Evolutionary conservation across 2,329 filamentous ascomycete species (phyloP).

Genomic region (Neodidymelliopsis sp.): DNA sequence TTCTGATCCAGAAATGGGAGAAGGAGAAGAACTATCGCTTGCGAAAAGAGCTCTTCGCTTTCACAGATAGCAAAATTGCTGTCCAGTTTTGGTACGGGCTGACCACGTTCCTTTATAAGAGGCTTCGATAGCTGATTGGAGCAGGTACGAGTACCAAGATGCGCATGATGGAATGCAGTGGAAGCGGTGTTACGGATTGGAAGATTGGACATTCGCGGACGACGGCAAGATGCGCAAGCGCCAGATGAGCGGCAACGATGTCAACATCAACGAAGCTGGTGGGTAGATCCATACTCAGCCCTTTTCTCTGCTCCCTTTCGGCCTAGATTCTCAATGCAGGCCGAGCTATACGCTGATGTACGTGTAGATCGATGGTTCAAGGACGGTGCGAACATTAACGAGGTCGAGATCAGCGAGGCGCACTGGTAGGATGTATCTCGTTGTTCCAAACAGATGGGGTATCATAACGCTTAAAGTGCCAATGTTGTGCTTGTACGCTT

Average conservation of each 20-base stretch:
- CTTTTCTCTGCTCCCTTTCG: no score
- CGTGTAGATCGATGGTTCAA: slow-evolving; percentile 70
- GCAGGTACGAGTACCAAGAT: slow-evolving; percentile 80
- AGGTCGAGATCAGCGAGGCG: slow-evolving; percentile 69
- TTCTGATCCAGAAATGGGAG: slow-evolving; percentile 77
- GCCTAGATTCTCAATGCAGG: no score
- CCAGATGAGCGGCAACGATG: slow-evolving; percentile 78
- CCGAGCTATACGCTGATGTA: slow-evolving; percentile 11
- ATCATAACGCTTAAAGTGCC: slow-evolving; percentile 27
- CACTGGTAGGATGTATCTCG: slow-evolving; percentile 62
- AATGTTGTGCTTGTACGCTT: slow-evolving; percentile 6
- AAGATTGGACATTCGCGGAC: slow-evolving; percentile 78
- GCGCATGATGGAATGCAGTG: slow-evolving; percentile 69
- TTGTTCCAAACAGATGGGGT: slow-evolving; percentile 23
- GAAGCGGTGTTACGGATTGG: slow-evolving; percentile 78
- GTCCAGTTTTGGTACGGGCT: slow-evolving; percentile 73
- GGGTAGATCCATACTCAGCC: slow-evolving; percentile 13
- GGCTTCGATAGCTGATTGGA: not conserved
- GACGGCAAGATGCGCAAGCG: slow-evolving; percentile 76
- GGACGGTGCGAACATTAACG: slow-evolving; percentile 72
- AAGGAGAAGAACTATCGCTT: slow-evolving; percentile 75
- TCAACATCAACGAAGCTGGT: slow-evolving; percentile 64
- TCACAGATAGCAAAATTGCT: slow-evolving; percentile 76
- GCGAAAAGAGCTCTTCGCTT: slow-evolving; percentile 85
- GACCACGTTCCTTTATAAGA: no score